phyloP scores from a whole-genome alignment of 345 rosid species.

The Populus euphratica region DNA sequence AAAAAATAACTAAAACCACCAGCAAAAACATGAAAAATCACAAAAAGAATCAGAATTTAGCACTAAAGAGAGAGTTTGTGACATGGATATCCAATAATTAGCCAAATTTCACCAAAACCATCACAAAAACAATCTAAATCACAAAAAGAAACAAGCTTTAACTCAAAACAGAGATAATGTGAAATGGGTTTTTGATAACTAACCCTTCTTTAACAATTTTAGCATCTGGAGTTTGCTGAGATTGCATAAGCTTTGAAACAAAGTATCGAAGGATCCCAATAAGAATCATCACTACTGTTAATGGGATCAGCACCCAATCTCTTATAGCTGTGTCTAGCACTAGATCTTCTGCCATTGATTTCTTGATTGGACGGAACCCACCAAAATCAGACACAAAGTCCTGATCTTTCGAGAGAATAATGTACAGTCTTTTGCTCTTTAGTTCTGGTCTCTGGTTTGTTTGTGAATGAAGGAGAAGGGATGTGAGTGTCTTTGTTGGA shows the following conservation, averaged over 20 bases:
- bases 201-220: constrained; percentile 88
- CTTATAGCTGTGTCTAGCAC: constrained; percentile 95
- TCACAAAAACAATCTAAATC: not conserved
- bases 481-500: not conserved
- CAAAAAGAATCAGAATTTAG: not conserved
- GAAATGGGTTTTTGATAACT: constrained; percentile 4
- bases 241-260: constrained; percentile 81
- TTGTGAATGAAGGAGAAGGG: not conserved
- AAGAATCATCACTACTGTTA: constrained; percentile 89
- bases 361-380: not conserved
- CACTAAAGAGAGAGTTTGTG: not conserved
- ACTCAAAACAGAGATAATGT: not conserved
- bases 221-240: constrained; percentile 71
- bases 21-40: not conserved
- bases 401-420: not conserved
- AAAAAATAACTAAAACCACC: not conserved
- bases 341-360: constrained; percentile 84
- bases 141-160: not conserved
- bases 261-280: constrained; percentile 90
- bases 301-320: constrained; percentile 90
- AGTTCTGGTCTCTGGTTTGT: not conserved
- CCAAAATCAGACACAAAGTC: not conserved
- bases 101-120: not conserved
- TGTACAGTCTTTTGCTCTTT: not conserved
- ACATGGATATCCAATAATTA: not conserved